Evolutionary conservation across 148 eudicot species (phyloP), one percentile per base, ranked within the genome.

Genomic region (Bassia scoparia): DNA sequence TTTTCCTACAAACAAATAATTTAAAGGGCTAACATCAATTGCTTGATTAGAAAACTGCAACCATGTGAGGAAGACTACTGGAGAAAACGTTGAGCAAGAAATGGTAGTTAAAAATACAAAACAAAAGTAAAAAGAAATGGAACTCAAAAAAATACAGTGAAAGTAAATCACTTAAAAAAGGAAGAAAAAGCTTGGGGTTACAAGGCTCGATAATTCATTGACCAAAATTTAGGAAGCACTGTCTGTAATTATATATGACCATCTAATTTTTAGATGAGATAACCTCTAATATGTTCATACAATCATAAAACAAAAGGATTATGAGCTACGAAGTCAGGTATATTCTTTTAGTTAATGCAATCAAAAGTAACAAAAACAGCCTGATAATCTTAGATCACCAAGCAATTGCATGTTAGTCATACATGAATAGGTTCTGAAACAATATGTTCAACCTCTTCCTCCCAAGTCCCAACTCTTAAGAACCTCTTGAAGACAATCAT

Each of bases 1-100:
- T 91, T 83, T 89, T 94, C 89, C 98, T 91, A 88, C 74, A 54
- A 80, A 76, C 14, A 74, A 20, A 65, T 27, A 27, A 75, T 67
- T 76, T 56, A 48, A 49, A 74, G 74, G 56, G 74, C 49, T 56
- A 24, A 27, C 67, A 59, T 54, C 12, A 33, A 18, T 7, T 58
- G 60, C 61, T 14, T 58, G 37, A 34, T 10, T 3, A 26, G 20
- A 54, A n/a, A 13, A 4, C 26, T 12, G 33, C 50, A 66, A 58
- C 37, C 71, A 77, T 55, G 23, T 44, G 7, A 11, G 15, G 50
- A 60, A 31, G n/a, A 27, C 49, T 18, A 5, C 24, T 37, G 11
- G 65, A 50, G 38, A 17, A 63, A 64, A 71, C 18, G 26, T 41
- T 52, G 34, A 46, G 55, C 64, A 48, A 60, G 33, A 24, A 56